Conservation (phyloP, 257 asterid genomes). For the Solanum chiquidenum region DNA sequence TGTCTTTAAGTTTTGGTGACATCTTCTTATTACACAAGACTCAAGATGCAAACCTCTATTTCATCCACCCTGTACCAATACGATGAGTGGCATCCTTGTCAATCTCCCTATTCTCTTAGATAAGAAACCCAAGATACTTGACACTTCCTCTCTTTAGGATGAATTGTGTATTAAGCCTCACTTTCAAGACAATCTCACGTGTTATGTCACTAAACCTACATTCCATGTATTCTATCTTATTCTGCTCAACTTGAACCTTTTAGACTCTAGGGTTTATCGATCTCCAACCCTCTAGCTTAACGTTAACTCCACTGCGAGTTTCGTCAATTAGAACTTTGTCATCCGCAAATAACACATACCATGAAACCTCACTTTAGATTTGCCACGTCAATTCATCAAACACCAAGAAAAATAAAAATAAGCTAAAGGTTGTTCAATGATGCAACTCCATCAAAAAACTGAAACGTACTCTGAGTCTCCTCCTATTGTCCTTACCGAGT, state of each 20-base stretch:
- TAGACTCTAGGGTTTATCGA: not conserved
- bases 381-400: not conserved
- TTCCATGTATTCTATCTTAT: not conserved
- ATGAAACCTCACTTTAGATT: not conserved
- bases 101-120: not conserved
- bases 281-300: not conserved
- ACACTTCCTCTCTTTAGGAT: not conserved
- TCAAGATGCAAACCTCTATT: not conserved
- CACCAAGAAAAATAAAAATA: too few species aligned
- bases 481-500: not conserved
- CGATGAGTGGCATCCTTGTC: not conserved
- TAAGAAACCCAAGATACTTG: not conserved
- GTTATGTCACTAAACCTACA: not conserved
- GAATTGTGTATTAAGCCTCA: not conserved
- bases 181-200: not conserved
- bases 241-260: not conserved
- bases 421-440: not conserved
- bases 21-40: not conserved
- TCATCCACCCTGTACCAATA: not conserved
- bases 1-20: not conserved
- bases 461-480: not conserved
- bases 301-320: not conserved
- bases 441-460: not conserved
- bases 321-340: not conserved
- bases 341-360: not conserved